Evolutionary conservation across 176 grass and related monocot genomes (phyloP).

Genomic region (Paspalum notatum): DNA sequence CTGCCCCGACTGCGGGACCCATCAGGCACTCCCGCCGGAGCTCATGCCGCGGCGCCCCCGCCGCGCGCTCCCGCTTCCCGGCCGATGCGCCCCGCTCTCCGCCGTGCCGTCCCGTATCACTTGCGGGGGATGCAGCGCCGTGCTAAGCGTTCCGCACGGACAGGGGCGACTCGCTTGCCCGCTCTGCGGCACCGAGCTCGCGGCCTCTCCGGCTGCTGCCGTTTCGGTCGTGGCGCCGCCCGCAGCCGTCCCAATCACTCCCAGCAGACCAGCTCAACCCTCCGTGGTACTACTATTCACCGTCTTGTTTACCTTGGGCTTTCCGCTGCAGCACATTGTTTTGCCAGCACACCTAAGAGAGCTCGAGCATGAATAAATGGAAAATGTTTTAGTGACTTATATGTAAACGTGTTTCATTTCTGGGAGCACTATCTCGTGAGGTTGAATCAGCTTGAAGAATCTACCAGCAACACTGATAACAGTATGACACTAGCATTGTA

Average conservation of each 20-base stretch:
- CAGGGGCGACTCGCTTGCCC: constrained; percentile 45
- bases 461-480: neutral
- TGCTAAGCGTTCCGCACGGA: constrained; percentile 54
- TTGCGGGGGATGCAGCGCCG: constrained; percentile 39
- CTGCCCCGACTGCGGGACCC: constrained; percentile 59
- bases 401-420: constrained; percentile 3
- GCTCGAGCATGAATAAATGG: neutral
- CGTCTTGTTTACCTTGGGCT: neutral
- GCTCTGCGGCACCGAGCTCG: constrained; percentile 47
- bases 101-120: constrained; percentile 27
- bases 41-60: constrained; percentile 55
- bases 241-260: constrained; percentile 43
- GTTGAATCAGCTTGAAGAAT: constrained; percentile 6
- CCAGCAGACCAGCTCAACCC: neutral
- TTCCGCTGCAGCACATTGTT: neutral
- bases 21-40: constrained; percentile 68
- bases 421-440: neutral
- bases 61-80: constrained; percentile 54
- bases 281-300: constrained; percentile 19
- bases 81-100: constrained; percentile 1
- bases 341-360: neutral
- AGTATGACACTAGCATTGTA: neutral
- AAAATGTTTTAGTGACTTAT: neutral
- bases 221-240: constrained; percentile 26
- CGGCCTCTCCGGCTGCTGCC: constrained; percentile 1